Conservation (phyloP, 2,329 filamentous ascomycete genomes). For the Acarospora socialis region DNA sequence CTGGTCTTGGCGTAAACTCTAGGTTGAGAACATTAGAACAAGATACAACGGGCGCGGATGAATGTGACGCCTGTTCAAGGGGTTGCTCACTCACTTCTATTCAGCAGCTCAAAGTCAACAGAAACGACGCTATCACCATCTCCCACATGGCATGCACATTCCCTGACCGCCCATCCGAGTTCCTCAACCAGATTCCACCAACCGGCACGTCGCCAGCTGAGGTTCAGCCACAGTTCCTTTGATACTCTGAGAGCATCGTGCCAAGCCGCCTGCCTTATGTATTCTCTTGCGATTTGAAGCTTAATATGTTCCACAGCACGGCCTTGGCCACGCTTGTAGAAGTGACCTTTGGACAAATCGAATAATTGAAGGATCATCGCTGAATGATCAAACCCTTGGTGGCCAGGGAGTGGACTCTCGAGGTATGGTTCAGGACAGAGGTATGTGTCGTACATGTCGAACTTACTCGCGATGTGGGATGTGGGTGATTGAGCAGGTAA, state of each 20-base stretch:
- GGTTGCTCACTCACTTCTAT: conserved; percentile 11
- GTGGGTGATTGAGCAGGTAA: conserved; percentile 41
- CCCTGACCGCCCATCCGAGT: conserved; percentile 38
- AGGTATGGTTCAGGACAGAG: conserved; percentile 44
- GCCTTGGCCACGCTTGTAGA: conserved; percentile 36
- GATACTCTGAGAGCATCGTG: conserved; percentile 37
- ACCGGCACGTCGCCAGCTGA: conserved; percentile 45
- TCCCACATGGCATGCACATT: conserved; percentile 34
- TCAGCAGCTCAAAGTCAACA: conserved; percentile 43
- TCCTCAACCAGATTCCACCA: conserved; percentile 44
- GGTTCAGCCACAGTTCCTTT: conserved; percentile 38
- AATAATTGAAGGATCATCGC: conserved; percentile 35
- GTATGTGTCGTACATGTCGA: conserved; percentile 45
- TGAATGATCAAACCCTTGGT: conserved; percentile 36
- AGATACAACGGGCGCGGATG: not conserved
- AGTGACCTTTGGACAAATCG: conserved; percentile 34
- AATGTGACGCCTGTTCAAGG: not conserved
- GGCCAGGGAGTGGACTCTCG: conserved; percentile 34
- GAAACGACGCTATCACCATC: conserved; percentile 36
- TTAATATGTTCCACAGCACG: conserved; percentile 41
- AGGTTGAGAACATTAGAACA: conserved; percentile 8
- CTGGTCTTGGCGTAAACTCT: conserved; percentile 24
- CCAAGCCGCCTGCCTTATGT: conserved; percentile 36
- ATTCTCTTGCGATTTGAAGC: conserved; percentile 40
- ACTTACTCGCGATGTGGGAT: conserved; percentile 39